A percentile compares a stretch with the other conserved stretches of the same genome.
Conservation (phyloP, 495 filamentous ascomycete species). For the Saxophila tyrrhenica region DNA sequence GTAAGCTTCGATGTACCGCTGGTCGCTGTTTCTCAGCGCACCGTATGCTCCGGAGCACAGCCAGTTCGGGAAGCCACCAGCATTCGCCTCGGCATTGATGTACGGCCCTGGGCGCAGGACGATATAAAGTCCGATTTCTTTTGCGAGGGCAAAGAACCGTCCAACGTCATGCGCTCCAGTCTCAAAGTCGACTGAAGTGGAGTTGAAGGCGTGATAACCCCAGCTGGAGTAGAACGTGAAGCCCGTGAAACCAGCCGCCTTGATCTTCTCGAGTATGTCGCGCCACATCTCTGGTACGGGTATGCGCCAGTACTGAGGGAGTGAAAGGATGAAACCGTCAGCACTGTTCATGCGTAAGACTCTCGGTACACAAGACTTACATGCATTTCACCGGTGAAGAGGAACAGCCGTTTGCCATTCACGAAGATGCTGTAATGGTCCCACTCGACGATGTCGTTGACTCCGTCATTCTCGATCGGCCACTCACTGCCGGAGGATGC, state of each 20-base stretch:
- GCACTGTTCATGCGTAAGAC: too few relatives aligned
- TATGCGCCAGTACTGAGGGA: too few relatives aligned
- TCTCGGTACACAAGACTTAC: too few relatives aligned
- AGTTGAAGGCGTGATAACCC: slow-evolving; percentile 9
- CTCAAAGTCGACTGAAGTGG: slow-evolving; percentile 6
- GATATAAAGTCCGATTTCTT: too few relatives aligned
- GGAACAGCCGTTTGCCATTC: slow-evolving; percentile 14
- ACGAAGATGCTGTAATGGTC: slow-evolving; percentile 15
- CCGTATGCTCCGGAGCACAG: too few relatives aligned
- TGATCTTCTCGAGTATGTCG: slow-evolving; percentile 20
- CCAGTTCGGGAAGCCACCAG: too few relatives aligned
- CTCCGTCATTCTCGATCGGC: slow-evolving; percentile 12
- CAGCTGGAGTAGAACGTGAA: slow-evolving; percentile 19
- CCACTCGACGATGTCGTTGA: slow-evolving; percentile 13
- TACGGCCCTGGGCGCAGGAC: too few relatives aligned
- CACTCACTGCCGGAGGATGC: too few relatives aligned
- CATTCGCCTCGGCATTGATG: too few relatives aligned
- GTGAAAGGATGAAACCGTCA: slow-evolving; percentile 21
- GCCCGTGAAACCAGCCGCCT: slow-evolving; percentile 19
- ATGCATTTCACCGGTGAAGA: slow-evolving; percentile 18
- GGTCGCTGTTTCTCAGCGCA: too few relatives aligned
- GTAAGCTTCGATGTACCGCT: too few relatives aligned
- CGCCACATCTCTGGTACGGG: slow-evolving; percentile 19
- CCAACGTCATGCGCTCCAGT: slow-evolving; percentile 9
- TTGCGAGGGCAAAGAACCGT: slow-evolving; percentile 11